Evolutionary conservation across 2,329 filamentous ascomycete species (phyloP), one percentile per base, ranked within the genome.

Genomic region (Fonsecaea pedrosoi): DNA sequence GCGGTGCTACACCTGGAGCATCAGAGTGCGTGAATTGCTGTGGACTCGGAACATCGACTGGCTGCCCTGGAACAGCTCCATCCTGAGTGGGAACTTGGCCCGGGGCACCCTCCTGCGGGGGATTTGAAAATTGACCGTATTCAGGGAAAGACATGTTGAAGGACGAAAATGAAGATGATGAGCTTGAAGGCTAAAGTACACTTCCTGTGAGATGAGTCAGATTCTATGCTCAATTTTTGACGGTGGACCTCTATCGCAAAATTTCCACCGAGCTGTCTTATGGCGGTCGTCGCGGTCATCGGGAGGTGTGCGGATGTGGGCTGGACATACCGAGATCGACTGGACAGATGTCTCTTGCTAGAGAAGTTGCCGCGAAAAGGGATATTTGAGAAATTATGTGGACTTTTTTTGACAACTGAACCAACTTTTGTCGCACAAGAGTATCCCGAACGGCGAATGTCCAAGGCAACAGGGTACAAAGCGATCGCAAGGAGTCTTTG

Each of bases 111-210:
- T 86, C 86, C 71, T 84, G 82, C 71, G 80, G 79, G 73, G 85
- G 85, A 77, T 87, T 87, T 75, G 85, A 86, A 78, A 86, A 88
- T 71, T 84, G 82, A 74, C 89, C 87, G 78, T 87, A 88, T 78
- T 86, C 85, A 21, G 59, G 59, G 82, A 88, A 90, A 77, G 86
- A 88, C 88, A 90, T 90, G 66, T 72, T 85, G 77, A 67, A 58
- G 54, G 35, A 57, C 60, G 40, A 58, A 66, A 64, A 59, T 64
- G 35, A 40, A 64, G 63, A 65, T 60, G 50, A 66, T 60, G 50
- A 57, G 54, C 50, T 42, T 67, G 42, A 59, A 63, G 53, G 54
- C 54, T 59, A 55, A 60, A 60, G 60, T 38, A 65, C 25, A 34
- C 38, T 55, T 60, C 61, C 62, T 64, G 65, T 53, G 37, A 58